A percentile compares a stretch with the other conserved stretches of the same genome.
Evolutionary conservation across 1,284 basidiomycete genomes (phyloP).

Genomic region (Serendipita sp.): DNA sequence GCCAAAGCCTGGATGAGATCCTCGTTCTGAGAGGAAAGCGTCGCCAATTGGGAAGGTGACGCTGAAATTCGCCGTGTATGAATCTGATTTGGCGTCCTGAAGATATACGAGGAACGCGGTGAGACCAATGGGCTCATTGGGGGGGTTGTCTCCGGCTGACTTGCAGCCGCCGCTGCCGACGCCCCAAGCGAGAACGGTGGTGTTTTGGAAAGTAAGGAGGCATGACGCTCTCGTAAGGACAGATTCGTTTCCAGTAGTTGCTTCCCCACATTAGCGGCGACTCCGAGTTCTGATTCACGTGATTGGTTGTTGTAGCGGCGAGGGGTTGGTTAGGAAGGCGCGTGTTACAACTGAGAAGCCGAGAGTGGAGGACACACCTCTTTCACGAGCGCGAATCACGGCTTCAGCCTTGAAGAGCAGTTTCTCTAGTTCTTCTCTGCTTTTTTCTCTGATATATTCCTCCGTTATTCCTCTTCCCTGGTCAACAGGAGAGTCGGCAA

Average conservation of each 20-base stretch:
- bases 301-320: neutral
- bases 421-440: conserved; percentile 55
- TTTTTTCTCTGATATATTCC: conserved; percentile 41
- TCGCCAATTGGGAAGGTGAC: conserved; percentile 44
- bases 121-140: conserved; percentile 18
- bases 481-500: neutral
- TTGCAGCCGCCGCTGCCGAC: conserved; percentile 12
- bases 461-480: neutral
- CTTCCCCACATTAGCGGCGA: conserved; percentile 55
- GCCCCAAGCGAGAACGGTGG: neutral
- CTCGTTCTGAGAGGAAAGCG: conserved; percentile 66
- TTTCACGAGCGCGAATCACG: conserved; percentile 61
- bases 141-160: conserved; percentile 23
- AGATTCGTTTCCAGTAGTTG: conserved; percentile 54
- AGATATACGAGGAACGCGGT: conserved; percentile 16
- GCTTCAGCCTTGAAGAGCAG: conserved; percentile 53
- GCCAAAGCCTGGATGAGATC: conserved; percentile 62
- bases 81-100: neutral
- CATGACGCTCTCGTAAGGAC: conserved; percentile 51
- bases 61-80: conserved; percentile 29
- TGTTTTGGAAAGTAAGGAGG: conserved; percentile 38
- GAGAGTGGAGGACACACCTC: conserved; percentile 33
- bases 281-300: conserved; percentile 41
- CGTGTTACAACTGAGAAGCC: neutral
- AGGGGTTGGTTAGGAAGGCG: conserved; percentile 4